phyloP scores from a whole-genome alignment of 768 basidiomycete genomes.

The Suillus alpinus region DNA sequence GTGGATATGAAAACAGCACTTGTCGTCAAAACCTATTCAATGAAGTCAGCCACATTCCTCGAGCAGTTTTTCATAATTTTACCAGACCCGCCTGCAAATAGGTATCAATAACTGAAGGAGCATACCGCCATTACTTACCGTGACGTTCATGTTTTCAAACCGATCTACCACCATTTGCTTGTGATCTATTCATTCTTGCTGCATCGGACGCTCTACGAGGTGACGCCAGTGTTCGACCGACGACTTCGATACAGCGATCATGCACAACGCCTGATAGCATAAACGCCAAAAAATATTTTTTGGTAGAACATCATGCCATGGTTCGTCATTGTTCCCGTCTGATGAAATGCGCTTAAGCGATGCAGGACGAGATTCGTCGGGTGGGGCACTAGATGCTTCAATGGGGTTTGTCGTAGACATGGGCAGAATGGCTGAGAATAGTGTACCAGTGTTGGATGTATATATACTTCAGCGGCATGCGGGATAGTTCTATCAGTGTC shows the following conservation, averaged over 20 bases:
- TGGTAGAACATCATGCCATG: background rate
- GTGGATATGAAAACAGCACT: background rate
- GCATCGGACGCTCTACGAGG: background rate
- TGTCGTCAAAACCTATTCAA: background rate
- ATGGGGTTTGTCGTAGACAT: background rate
- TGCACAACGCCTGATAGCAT: background rate
- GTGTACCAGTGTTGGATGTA: background rate
- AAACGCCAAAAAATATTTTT: background rate
- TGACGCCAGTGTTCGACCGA: background rate
- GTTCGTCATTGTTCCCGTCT: background rate
- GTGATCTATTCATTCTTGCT: background rate
- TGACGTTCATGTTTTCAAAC: background rate
- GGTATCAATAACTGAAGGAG: background rate
- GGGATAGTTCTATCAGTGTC: background rate
- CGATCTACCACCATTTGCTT: background rate
- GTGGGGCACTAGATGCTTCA: background rate
- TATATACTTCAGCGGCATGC: background rate
- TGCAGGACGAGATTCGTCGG: background rate
- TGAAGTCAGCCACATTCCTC: background rate
- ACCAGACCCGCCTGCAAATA: background rate
- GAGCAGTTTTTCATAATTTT: background rate
- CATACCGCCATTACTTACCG: background rate
- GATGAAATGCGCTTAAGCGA: background rate
- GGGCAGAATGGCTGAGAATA: too few species aligned
- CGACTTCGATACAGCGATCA: background rate